Conservation (phyloP, 75 land plant genomes). For the Ceratopteris richardii region DNA sequence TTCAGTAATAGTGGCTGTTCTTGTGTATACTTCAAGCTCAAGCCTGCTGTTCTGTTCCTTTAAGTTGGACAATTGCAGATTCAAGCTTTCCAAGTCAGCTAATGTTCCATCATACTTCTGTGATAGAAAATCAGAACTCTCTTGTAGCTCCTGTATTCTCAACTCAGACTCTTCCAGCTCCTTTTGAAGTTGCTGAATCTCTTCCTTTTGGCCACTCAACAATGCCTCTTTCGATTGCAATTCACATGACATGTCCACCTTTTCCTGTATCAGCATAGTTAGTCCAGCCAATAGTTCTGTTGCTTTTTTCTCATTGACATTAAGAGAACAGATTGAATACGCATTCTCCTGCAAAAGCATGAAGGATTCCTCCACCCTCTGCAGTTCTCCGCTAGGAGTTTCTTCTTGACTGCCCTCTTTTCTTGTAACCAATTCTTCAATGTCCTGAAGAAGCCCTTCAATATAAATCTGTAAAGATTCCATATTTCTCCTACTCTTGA, state of each 20-base stretch:
- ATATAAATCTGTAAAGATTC: not conserved
- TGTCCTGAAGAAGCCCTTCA: not conserved
- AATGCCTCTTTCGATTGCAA: not conserved
- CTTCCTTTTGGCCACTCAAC: not conserved
- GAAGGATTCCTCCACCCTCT: not conserved
- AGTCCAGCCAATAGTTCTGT: not conserved
- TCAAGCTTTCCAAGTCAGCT: not conserved
- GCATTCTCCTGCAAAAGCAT: not conserved
- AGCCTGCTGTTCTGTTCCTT: not conserved
- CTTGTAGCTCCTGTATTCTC: not conserved
- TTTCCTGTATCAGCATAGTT: not conserved
- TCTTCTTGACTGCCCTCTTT: not conserved
- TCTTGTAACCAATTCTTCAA: not conserved
- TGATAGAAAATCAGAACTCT: not conserved
- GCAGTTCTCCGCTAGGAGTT: not conserved
- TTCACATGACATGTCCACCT: not conserved
- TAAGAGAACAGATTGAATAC: not conserved
- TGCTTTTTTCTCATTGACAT: not conserved
- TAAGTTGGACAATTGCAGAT: not conserved
- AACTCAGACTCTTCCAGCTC: not conserved
- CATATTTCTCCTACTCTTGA: not conserved
- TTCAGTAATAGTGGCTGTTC: not conserved
- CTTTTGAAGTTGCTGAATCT: conserved; percentile 1
- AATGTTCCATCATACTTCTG: not conserved
- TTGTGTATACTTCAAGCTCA: not conserved